Conservation (phyloP, 2,329 filamentous ascomycete genomes). For the Calonectria pseudoreteaudii region DNA sequence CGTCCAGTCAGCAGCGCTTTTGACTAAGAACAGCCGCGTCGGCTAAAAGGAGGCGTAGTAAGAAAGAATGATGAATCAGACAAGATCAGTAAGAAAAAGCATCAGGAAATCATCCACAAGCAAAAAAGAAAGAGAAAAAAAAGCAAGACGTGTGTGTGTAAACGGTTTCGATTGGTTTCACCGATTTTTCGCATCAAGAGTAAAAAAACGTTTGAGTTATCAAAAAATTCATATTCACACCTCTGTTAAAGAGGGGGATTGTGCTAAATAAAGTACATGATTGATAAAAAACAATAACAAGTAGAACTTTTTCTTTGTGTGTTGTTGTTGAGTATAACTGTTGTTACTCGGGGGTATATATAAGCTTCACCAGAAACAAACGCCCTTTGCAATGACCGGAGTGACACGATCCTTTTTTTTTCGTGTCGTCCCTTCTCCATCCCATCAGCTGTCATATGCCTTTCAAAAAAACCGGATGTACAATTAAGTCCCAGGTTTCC, state of each 20-base stretch:
- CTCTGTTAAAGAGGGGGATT: not conserved
- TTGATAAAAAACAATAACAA: constrained; percentile 1
- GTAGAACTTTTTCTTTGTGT: constrained; percentile 17
- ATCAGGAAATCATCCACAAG: not conserved
- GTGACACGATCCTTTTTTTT: constrained; percentile 34
- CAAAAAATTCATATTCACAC: not conserved
- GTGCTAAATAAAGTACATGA: constrained; percentile 3
- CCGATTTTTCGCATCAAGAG: not conserved
- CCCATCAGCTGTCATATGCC: constrained; percentile 13
- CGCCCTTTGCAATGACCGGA: constrained; percentile 39
- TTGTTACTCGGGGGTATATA: constrained; percentile 53
- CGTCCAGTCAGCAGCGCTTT: not conserved
- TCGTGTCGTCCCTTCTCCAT: constrained; percentile 31
- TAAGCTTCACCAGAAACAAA: constrained; percentile 61
- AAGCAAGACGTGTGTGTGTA: not conserved
- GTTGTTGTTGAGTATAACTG: constrained; percentile 25
- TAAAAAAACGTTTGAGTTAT: not conserved
- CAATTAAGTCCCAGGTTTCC: constrained; percentile 28
- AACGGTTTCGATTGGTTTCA: not conserved
- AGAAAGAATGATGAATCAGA: not conserved
- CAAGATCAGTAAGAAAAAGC: not conserved
- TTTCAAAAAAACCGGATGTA: constrained; percentile 31
- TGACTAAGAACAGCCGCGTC: not conserved
- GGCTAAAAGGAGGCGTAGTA: not conserved
- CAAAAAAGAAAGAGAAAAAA: not conserved